Base-by-base conservation (phyloP, 306 rosid species). In the Pueraria montana region DNA sequence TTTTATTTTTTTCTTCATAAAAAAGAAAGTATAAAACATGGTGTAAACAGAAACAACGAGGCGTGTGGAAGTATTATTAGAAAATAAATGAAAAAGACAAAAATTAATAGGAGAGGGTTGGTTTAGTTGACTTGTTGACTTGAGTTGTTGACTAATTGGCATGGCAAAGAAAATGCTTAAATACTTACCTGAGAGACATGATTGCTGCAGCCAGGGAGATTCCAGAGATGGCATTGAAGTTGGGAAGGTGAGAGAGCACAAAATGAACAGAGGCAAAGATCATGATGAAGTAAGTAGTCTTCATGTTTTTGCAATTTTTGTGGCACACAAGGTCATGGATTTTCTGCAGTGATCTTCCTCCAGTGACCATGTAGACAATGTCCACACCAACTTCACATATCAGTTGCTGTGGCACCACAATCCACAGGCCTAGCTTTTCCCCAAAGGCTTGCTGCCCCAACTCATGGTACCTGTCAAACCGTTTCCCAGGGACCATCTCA, bases 141-240 rank as follows among this genome's bases (percentile, higher is more conserved):
- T n/a, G n/a, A n/a, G n/a, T 62, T 82, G 42, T 20, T 66, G 73
- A 62, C 63, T 63, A 5, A 42, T 1, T 65, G 14, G 43, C 23
- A 18, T 20, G 62, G 18, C 26, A 30, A 50, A 26, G 70, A 63
- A 63, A 8, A 63, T 4, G n/a, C 1, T 4, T 65, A 3, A n/a
- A n/a, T n/a, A n/a, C 17, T 68, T 78, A 93, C 98, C 91, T 92
- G 70, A 90, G 62, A 49, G 97, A 90, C 97, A 94, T 92, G 83
- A 89, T 81, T 0, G 97, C 98, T 0, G 95, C 97, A 6, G 91
- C 94, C 30, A 94, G 77, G 9, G 97, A 94, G 36, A 94, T 68
- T 1, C 88, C 92, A 1, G 95, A 67, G 53, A 94, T 88, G 83
- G 98, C 77, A 67, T 91, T 86, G 81, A 92, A 92, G 79, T 89